Conservation (phyloP, 176 grass and related monocot genomes). For the Triticum timopheevii region DNA sequence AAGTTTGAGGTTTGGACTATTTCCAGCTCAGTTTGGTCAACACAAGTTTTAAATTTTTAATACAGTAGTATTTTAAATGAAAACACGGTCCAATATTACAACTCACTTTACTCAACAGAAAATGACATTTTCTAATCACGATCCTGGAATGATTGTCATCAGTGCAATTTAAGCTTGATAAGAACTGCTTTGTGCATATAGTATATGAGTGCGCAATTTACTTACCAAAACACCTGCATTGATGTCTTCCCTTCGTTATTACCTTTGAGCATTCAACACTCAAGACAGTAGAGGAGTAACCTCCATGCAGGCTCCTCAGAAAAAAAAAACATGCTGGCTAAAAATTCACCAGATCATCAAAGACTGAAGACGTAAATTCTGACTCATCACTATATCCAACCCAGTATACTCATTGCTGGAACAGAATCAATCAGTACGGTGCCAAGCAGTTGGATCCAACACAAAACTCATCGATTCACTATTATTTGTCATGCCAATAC, state of each 20-base stretch:
- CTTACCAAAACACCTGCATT: not conserved
- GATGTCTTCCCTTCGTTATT: not conserved
- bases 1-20: not conserved
- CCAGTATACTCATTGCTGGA: not conserved
- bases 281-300: not conserved
- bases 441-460: not conserved
- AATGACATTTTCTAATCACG: not conserved
- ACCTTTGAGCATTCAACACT: not conserved
- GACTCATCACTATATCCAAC: not conserved
- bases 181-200: not conserved
- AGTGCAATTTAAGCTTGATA: not conserved
- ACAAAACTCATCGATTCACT: not conserved
- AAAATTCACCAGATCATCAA: not conserved
- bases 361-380: not conserved
- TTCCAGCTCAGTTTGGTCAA: not conserved
- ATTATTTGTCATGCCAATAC: not conserved
- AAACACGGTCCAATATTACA: not conserved
- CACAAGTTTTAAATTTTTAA: not conserved
- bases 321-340: not conserved
- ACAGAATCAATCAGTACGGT: not conserved
- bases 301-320: not conserved
- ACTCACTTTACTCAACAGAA: not conserved
- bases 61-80: not conserved
- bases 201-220: not conserved
- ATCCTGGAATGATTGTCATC: not conserved